Conservation (phyloP, 2,329 filamentous ascomycete genomes). For the Aspergillus ibericus region DNA sequence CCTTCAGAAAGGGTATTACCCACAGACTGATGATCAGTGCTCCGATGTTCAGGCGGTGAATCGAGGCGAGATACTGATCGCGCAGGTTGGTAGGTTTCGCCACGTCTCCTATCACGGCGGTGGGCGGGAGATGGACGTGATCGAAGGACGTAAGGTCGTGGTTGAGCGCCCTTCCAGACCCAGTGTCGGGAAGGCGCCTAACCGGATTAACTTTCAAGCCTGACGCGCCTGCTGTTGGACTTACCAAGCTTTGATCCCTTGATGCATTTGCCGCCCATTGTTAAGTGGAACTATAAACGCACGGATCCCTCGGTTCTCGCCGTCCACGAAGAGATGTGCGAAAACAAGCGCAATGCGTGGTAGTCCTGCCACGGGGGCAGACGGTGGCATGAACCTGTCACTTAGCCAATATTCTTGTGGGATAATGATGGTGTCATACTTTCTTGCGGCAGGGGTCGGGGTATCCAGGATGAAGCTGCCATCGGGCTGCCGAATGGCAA, state of each 20-base stretch:
- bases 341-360: conserved; percentile 19
- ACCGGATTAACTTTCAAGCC: neutral
- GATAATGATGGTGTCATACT: conserved; percentile 26
- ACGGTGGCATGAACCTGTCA: conserved; percentile 20
- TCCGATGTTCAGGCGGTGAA: conserved; percentile 18
- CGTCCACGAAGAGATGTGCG: conserved; percentile 18
- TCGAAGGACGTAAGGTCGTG: conserved; percentile 21
- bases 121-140: conserved; percentile 16
- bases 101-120: conserved; percentile 17
- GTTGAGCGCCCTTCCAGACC: conserved; percentile 15
- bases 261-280: conserved; percentile 18
- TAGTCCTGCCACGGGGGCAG: conserved; percentile 14
- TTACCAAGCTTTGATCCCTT: conserved; percentile 11
- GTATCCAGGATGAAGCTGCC: conserved; percentile 38
- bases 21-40: conserved; percentile 15
- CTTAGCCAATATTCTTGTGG: neutral
- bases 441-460: conserved; percentile 32
- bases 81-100: conserved; percentile 10
- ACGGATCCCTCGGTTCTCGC: conserved; percentile 20
- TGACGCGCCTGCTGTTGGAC: neutral
- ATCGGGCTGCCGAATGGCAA: conserved; percentile 33
- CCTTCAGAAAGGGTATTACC: conserved; percentile 21
- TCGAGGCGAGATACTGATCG: conserved; percentile 10
- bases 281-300: conserved; percentile 20
- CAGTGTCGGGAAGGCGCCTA: neutral